Evolutionary conservation across 2,329 filamentous ascomycete species (phyloP), one percentile per base, ranked within the genome.

Genomic region (Nothophoma quercina): DNA sequence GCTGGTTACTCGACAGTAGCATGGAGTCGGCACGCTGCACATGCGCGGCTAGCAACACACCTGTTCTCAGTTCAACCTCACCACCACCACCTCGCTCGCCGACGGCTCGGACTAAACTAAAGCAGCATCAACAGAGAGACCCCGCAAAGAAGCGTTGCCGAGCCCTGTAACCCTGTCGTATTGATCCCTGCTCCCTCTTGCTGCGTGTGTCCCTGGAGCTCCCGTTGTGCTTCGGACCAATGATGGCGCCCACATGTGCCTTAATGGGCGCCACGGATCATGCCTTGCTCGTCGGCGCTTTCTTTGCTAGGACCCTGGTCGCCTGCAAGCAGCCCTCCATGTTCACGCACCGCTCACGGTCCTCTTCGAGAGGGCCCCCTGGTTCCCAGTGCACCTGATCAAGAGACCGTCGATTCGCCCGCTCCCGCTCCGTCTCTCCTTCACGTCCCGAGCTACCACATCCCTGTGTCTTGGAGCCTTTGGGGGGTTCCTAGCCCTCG

Each of bases 71-170:
- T 62, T 59, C 56, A 45, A 59, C 59, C 58, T 63, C 63, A 65
- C 56, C 36, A 45, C 61, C 47, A 54, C 55, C 59, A 45, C 36
- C 51, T 52, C 51, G 54, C 51, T 56, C 59, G 56, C 55, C 54
- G 55, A 62, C 53, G 40, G 60, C 56, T 49, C 59, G 50, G 44
- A 52, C 60, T 69, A 65, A 64, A 52, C 60, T 69, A 65, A 64
- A 63, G 59, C 64, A 65, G 63, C 61, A 61, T 56, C 59, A 56
- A 60, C 62, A 58, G 50, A 63, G 51, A 71, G 64, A 73, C 72
- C 73, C 73, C 73, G 71, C 73, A 75, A 73, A 48, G 62, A 74
- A 74, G 71, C 72, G 72, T 75, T 75, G 72, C 72, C 71, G 72
- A 75, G 69, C 69, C 45, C 50, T 53, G 54, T 43, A 55, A 52